A percentile compares a stretch with the other conserved stretches of the same genome.
These are phyloP conservation scores for Pseudopyrenochaeta lycopersici DNA, from an alignment of 2,329 filamentous ascomycete species.

Conservation along the genomic window DNA sequence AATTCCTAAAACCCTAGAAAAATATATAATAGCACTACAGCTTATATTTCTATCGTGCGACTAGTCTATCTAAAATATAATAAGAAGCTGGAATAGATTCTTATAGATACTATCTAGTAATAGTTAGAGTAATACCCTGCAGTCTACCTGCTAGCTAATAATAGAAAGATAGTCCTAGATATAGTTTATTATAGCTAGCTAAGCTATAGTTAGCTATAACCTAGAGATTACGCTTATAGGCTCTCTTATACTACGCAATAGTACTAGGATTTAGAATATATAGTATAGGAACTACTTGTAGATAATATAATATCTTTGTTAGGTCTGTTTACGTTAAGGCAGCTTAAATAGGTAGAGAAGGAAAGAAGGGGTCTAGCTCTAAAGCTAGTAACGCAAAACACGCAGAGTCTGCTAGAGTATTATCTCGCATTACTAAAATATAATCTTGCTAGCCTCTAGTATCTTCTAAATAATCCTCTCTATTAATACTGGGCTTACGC, in stretches of 20 bases:
- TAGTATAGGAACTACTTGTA: conserved; percentile 12
- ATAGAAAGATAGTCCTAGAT: conserved; percentile 6
- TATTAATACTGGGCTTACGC: conserved; percentile 2
- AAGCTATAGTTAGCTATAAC: conserved; percentile 9
- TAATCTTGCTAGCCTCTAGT: conserved; percentile 12
- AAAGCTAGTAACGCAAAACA: conserved; percentile 12
- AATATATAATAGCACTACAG: too few species aligned
- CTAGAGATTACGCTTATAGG: conserved; percentile 8
- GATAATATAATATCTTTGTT: conserved; percentile 10
- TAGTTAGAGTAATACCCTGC: too few species aligned
- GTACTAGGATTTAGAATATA: conserved; percentile 8
- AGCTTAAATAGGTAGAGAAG: conserved; percentile 12
- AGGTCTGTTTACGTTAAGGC: conserved; percentile 10
- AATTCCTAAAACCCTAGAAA: too few species aligned
- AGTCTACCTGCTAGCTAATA: conserved; percentile 5
- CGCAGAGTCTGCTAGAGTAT: conserved; percentile 9
- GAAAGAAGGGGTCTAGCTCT: conserved; percentile 15
- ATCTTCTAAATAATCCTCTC: conserved; percentile 15
- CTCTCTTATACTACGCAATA: conserved; percentile 12
- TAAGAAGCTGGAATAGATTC: too few species aligned
- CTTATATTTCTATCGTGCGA: too few species aligned
- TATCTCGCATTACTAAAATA: conserved; percentile 9
- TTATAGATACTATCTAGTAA: too few species aligned
- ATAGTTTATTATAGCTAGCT: conserved; percentile 15
- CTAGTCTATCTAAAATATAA: too few species aligned